These are phyloP conservation scores for Candida tammaniensis DNA, from an alignment of 805 yeast genomes.

Conservation along the genomic window DNA sequence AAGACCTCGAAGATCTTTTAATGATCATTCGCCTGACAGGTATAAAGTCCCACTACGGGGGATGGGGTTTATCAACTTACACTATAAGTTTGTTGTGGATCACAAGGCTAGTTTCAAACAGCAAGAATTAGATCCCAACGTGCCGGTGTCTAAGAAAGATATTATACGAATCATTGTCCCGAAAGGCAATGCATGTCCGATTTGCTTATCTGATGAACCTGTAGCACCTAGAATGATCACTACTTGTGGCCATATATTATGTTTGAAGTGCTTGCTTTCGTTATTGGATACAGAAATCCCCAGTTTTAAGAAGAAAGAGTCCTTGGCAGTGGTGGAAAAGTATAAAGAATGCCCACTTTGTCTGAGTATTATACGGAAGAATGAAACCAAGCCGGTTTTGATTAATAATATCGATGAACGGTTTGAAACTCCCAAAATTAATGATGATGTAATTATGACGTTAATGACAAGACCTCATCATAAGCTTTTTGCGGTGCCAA, in stretches of 20 bases:
- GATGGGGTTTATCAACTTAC: slow-evolving; percentile 73
- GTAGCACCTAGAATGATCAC: slow-evolving; percentile 91
- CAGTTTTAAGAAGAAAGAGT: slow-evolving; percentile 32
- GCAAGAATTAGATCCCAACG: slow-evolving; percentile 71
- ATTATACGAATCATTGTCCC: slow-evolving; percentile 76
- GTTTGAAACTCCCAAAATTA: slow-evolving; percentile 56
- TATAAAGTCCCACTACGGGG: slow-evolving; percentile 53
- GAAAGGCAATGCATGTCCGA: slow-evolving; percentile 82
- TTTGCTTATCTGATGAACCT: slow-evolving; percentile 80
- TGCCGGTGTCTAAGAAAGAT: slow-evolving; percentile 58
- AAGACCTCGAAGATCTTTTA: slow-evolving; percentile 7
- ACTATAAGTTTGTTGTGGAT: slow-evolving; percentile 81
- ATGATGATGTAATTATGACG: slow-evolving; percentile 55
- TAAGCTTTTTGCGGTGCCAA: slow-evolving; percentile 49
- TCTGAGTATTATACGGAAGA: slow-evolving; percentile 48
- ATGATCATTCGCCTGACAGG: slow-evolving; percentile 11
- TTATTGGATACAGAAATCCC: slow-evolving; percentile 58
- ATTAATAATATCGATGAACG: slow-evolving; percentile 47
- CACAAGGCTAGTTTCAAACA: slow-evolving; percentile 50
- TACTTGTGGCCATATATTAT: slow-evolving; percentile 89
- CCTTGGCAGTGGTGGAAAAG: slow-evolving; percentile 39
- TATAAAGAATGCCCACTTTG: slow-evolving; percentile 82
- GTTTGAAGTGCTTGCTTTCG: slow-evolving; percentile 76
- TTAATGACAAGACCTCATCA: slow-evolving; percentile 53
- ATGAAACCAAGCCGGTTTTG: slow-evolving; percentile 65